A percentile compares a stretch with the other conserved stretches of the same genome.
phyloP scores from a whole-genome alignment of 305 asterid species.

The Fraxinus albicans region DNA sequence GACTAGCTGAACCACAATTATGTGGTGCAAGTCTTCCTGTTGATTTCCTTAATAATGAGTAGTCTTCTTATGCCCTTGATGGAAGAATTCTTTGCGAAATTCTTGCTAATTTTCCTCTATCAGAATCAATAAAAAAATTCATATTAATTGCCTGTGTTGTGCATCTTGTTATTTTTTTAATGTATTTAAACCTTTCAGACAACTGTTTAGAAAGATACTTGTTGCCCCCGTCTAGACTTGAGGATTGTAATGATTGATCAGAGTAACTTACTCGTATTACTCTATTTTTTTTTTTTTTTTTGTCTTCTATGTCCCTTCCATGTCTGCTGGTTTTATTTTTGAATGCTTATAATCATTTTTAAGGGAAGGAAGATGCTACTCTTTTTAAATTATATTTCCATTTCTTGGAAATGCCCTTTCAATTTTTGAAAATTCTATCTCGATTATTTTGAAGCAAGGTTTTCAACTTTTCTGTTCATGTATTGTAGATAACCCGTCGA shows the following conservation, averaged over 20 bases:
- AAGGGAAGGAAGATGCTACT: not conserved
- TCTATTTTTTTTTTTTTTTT: not conserved
- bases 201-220: not conserved
- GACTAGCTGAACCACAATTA: not conserved
- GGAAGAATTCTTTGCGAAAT: not conserved
- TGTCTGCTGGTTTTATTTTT: not conserved
- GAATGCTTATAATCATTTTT: not conserved
- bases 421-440: not conserved
- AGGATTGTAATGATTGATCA: not conserved
- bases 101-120: not conserved
- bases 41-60: not conserved
- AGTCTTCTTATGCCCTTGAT: not conserved
- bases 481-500: conserved; percentile 81
- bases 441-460: conserved; percentile 8
- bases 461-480: conserved; percentile 25
- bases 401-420: conserved; percentile 3
- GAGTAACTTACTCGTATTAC: conserved; percentile 1
- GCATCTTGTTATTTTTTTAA: not conserved
- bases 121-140: not conserved
- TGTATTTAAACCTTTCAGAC: not conserved
- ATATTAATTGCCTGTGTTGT: not conserved
- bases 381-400: not conserved
- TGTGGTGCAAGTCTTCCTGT: not conserved
- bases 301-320: not conserved
- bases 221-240: not conserved